These are phyloP conservation scores for Myxozyma nipponensis DNA, from an alignment of 805 yeast genomes.

Conservation along the genomic window DNA sequence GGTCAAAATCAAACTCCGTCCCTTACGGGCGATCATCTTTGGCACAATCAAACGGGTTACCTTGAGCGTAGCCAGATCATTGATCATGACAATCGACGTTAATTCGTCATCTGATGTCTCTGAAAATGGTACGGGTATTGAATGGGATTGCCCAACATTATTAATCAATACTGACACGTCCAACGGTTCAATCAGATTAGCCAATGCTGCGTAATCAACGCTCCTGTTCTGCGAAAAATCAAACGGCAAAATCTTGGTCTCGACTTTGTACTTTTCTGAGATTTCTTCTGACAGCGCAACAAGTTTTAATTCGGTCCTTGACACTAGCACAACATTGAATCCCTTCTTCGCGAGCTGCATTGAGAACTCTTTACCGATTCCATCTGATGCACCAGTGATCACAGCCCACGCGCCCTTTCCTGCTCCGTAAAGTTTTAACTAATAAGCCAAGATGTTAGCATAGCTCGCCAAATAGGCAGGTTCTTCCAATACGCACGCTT, in stretches of 20 bases:
- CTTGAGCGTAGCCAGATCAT: constrained; percentile 76
- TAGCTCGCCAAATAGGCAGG: background rate
- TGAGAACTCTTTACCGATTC: constrained; percentile 92
- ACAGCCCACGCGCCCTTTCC: constrained; percentile 80
- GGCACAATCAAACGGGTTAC: constrained; percentile 81
- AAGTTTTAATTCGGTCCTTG: constrained; percentile 78
- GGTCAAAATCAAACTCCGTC: constrained; percentile 58
- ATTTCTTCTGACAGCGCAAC: constrained; percentile 62
- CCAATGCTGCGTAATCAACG: constrained; percentile 53
- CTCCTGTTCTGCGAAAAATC: constrained; percentile 68
- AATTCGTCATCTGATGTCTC: constrained; percentile 76
- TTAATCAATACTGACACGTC: constrained; percentile 64
- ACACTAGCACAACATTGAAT: constrained; percentile 75
- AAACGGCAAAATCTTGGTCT: constrained; percentile 65
- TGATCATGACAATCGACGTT: constrained; percentile 75
- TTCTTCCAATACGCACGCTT: constrained; percentile 12
- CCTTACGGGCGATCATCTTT: constrained; percentile 51
- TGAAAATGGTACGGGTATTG: constrained; percentile 88
- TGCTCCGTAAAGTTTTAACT: constrained; percentile 71
- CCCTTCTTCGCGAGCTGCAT: constrained; percentile 80
- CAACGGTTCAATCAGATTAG: constrained; percentile 15
- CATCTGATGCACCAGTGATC: constrained; percentile 95
- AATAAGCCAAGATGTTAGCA: constrained; percentile 36
- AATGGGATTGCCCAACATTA: constrained; percentile 93
- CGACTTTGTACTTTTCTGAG: constrained; percentile 51